phyloP scores from a whole-genome alignment of 2,329 filamentous ascomycete genomes.

The Pseudogymnoascus sp. region DNA sequence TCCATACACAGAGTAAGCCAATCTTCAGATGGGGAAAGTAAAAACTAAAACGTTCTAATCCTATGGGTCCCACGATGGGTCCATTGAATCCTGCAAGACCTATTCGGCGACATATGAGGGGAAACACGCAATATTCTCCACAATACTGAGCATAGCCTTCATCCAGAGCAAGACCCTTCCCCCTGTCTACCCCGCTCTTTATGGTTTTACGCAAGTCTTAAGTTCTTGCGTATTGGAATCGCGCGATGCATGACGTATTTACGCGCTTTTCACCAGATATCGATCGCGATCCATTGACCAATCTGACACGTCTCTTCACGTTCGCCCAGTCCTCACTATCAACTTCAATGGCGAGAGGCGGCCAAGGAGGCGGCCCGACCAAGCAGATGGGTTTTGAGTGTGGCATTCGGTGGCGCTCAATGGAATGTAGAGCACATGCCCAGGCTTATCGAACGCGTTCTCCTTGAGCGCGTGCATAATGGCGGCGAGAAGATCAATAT shows the following conservation, averaged over 20 bases:
- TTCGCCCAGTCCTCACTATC: background rate
- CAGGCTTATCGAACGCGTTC: background rate
- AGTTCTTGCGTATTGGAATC: constrained; percentile 4
- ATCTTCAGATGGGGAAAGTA: background rate
- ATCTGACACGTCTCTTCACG: background rate
- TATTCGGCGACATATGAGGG: constrained; percentile 1
- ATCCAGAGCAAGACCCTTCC: background rate
- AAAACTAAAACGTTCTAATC: background rate
- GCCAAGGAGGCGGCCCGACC: background rate
- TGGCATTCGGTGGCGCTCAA: background rate
- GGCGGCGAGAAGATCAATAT: background rate
- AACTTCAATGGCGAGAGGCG: background rate
- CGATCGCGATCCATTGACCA: background rate
- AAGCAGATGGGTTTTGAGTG: background rate
- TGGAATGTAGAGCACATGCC: background rate
- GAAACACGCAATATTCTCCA: constrained; percentile 2
- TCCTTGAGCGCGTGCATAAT: background rate
- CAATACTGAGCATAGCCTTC: background rate
- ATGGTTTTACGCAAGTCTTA: constrained; percentile 8
- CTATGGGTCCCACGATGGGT: background rate
- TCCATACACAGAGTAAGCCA: background rate
- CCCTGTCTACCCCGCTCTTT: constrained; percentile 8
- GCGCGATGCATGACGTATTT: constrained; percentile 6
- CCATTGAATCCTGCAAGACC: background rate
- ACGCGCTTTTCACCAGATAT: constrained; percentile 5